Evolutionary conservation across 2,329 filamentous ascomycete genomes (phyloP).

Genomic region (Cercospora sesami): DNA sequence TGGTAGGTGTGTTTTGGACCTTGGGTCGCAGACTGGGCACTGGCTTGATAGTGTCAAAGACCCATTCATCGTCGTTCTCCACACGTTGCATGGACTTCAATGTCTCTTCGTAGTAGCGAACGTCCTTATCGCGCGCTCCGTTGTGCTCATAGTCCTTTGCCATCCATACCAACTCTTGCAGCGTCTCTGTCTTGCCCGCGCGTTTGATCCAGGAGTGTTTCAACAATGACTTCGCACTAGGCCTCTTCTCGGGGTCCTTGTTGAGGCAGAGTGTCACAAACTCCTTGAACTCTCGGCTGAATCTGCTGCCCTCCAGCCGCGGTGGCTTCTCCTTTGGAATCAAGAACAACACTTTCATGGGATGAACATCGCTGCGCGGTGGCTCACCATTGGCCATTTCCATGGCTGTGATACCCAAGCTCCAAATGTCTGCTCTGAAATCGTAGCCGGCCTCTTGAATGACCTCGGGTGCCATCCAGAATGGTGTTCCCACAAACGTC

Average conservation of each 20-base stretch:
- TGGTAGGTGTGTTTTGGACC: constrained; percentile 45
- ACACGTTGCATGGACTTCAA: constrained; percentile 54
- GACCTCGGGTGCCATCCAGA: constrained; percentile 96
- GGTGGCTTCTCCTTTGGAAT: constrained; percentile 88
- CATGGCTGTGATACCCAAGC: constrained; percentile 85
- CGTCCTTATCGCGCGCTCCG: constrained; percentile 46
- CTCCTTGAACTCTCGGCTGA: constrained; percentile 75
- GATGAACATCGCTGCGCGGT: constrained; percentile 80
- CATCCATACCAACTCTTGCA: constrained; percentile 83
- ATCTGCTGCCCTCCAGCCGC: constrained; percentile 70
- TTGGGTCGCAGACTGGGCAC: constrained; percentile 58
- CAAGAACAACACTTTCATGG: constrained; percentile 90
- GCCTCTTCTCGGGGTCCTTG: constrained; percentile 83
- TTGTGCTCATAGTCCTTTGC: constrained; percentile 76
- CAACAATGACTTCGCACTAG: constrained; percentile 81
- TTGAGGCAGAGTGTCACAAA: constrained; percentile 88
- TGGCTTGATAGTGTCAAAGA: constrained; percentile 86
- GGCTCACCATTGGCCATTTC: constrained; percentile 87
- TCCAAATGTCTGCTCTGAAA: constrained; percentile 94
- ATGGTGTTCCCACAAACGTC: constrained; percentile 95
- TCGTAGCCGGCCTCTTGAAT: constrained; percentile 83
- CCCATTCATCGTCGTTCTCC: constrained; percentile 81
- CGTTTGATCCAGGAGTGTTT: constrained; percentile 84
- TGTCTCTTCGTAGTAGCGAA: constrained; percentile 92
- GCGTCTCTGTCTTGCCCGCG: constrained; percentile 81